Evolutionary conservation across 345 rosid species (phyloP).

Genomic region (Mallotus nudiflorus): DNA sequence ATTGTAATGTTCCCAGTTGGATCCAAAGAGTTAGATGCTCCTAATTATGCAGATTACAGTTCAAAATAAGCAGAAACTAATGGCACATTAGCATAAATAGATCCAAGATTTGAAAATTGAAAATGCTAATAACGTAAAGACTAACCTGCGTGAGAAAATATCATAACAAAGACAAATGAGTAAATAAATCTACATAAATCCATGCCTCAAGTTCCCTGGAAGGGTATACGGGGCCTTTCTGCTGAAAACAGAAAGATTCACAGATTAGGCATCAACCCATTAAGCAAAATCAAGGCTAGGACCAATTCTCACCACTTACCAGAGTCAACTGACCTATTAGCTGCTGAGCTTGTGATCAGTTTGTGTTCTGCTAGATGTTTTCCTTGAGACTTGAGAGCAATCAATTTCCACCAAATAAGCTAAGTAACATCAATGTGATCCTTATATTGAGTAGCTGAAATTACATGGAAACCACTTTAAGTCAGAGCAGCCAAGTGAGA

Average conservation of each 20-base stretch:
- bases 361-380: neutral
- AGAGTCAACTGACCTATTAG: neutral
- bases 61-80: neutral
- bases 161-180: neutral
- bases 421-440: no score
- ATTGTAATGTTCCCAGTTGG: conserved; percentile 31
- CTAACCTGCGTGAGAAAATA: neutral
- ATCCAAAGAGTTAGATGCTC: conserved; percentile 25
- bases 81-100: neutral
- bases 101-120: neutral
- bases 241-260: neutral
- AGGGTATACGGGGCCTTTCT: neutral
- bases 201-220: neutral
- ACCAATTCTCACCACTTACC: neutral
- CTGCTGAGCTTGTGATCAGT: neutral
- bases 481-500: no score
- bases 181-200: neutral
- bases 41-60: conserved; percentile 1
- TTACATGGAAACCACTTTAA: no score
- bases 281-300: neutral
- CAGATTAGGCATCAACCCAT: neutral
- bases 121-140: neutral
- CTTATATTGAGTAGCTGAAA: no score
- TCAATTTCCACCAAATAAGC: no score
- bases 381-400: no score